Evolutionary conservation across 352 stramenopile genomes (phyloP), one percentile per base, ranked within the genome.

Genomic region (Phytophthora brassicae): DNA sequence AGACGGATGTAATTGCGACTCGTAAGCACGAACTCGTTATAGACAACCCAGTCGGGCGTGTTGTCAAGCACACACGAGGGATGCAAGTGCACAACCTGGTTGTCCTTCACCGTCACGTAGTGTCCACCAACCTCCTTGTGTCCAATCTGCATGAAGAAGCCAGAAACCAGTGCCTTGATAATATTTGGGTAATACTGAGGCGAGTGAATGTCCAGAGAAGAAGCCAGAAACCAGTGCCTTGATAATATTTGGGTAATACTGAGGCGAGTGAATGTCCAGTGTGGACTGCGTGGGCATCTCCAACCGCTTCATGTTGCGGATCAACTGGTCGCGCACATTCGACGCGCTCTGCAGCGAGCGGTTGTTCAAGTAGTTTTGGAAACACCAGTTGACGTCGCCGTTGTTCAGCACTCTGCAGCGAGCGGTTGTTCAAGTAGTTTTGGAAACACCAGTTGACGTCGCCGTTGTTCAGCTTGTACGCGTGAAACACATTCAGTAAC

Each of bases 41-140:
- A 99, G 31, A 99, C 79, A 22, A 99, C 96, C 97, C 97, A 99
- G 48, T 98, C 89, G 26, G 97, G 97, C 74, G 98, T 98, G 67
- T 92, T 88, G 63, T 98, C 89, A 1, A 99, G 74, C 43, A 98
- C 92, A 29, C 92, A 98, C n/a, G 92, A 96, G 47, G 97, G 97
- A 75, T 99, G 97, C 52, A 99, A 78, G 49, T 96, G 86, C 29
- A 99, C 97, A 9, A 98, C 86, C 74, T 99, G 97, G 75, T 99
- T 99, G 74, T 99, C 97, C 77, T 99, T 99, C 41, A 99, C 91
- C 5, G 98, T 99, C 26, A 99, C 75, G 77, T 99, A 99, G 55
- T 97, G 86, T 42, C 97, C 97, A 28, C 84, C 75, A 24, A 70
- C 80, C 6, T 66, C 68, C 63, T 90, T 91, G 70, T 98, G 96